phyloP scores from a whole-genome alignment of 1,139 yeast genomes.

The Debaryomyces coudertii region DNA sequence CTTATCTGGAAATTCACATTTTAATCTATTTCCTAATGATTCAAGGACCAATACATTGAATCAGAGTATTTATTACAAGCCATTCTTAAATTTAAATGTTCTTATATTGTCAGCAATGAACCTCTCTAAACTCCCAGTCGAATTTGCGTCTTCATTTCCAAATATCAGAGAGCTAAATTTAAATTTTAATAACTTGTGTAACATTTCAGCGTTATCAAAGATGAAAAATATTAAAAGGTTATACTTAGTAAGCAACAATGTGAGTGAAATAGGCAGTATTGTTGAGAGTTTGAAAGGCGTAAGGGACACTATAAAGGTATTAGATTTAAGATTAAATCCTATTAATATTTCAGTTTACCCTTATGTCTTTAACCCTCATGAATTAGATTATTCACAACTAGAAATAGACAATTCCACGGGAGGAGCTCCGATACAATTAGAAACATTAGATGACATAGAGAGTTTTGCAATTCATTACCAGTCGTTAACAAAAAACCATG shows the following conservation, averaged over 20 bases:
- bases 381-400: constrained; percentile 29
- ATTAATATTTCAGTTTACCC: constrained; percentile 54
- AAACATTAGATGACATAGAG: constrained; percentile 50
- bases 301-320: constrained; percentile 35
- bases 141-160: constrained; percentile 45
- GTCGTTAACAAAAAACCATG: constrained; percentile 33
- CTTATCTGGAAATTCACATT: constrained; percentile 39
- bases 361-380: constrained; percentile 53
- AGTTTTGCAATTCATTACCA: constrained; percentile 47
- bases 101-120: constrained; percentile 51
- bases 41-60: constrained; percentile 1
- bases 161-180: constrained; percentile 51
- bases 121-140: constrained; percentile 36
- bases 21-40: constrained; percentile 11
- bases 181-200: constrained; percentile 49
- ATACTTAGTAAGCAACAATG: constrained; percentile 50
- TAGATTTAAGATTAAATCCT: constrained; percentile 58
- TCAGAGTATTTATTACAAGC: constrained; percentile 11
- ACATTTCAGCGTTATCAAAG: constrained; percentile 31
- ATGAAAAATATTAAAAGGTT: constrained; percentile 42
- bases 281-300: constrained; percentile 36
- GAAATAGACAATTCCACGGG: constrained; percentile 14
- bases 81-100: constrained; percentile 42
- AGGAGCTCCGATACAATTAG: constrained; percentile 41
- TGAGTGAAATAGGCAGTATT: constrained; percentile 36